These are phyloP conservation scores for Rhynchospora pubera DNA, from an alignment of 176 grass and related monocot species.

Conservation along the genomic window DNA sequence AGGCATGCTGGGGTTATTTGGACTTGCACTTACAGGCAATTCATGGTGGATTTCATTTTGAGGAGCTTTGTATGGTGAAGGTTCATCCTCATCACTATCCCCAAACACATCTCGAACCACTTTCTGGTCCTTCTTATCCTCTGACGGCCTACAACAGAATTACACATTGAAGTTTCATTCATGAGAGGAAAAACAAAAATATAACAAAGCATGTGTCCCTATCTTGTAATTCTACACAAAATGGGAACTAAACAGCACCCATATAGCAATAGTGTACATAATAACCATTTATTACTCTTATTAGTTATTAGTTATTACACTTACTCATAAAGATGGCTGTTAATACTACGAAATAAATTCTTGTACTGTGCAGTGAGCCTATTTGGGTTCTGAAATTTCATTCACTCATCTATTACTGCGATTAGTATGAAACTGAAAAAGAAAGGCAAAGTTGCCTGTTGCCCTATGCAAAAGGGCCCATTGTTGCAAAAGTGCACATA, in stretches of 20 bases:
- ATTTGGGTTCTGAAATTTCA: not conserved
- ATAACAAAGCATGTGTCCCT: not conserved
- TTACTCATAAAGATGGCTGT: not conserved
- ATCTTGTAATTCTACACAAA: conserved; percentile 10
- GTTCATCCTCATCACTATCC: conserved; percentile 92
- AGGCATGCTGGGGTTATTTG: not conserved
- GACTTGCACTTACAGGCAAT: conserved; percentile 54
- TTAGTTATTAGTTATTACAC: not conserved
- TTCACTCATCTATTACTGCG: not conserved
- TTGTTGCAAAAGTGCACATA: not conserved
- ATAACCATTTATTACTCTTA: not conserved
- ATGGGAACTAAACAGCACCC: not conserved
- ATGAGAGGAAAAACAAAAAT: not conserved
- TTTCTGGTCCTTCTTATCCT: conserved; percentile 60
- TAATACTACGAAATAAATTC: not conserved
- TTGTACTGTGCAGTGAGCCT: not conserved
- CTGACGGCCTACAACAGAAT: conserved; percentile 32
- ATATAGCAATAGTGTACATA: not conserved
- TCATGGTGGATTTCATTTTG: conserved; percentile 68
- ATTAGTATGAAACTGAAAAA: not conserved
- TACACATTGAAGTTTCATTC: conserved; percentile 5
- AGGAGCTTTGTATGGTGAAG: conserved; percentile 37
- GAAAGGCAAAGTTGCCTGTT: not conserved
- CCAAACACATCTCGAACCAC: conserved; percentile 91
- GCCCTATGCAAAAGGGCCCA: not conserved